Percentiles rank a stretch among this genome's conserved stretches.
These are phyloP conservation scores for Spathaspora boniae DNA, from an alignment of 805 yeast genomes.

Conservation along the genomic window DNA sequence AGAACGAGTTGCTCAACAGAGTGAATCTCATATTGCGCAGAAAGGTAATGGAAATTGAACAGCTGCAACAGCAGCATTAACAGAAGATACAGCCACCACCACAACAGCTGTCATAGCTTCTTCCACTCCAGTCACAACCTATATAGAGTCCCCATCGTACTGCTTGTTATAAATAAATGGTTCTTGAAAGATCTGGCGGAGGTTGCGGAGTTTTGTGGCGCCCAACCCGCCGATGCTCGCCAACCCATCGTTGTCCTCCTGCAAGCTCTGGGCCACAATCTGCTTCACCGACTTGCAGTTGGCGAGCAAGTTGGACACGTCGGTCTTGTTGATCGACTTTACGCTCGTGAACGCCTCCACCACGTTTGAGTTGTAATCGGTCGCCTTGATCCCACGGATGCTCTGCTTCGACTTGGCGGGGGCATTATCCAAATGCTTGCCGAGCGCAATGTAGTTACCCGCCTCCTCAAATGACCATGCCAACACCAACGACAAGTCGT, in stretches of 20 bases:
- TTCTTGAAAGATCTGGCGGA: conserved; percentile 41
- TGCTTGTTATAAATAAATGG: conserved; percentile 48
- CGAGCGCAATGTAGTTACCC: conserved; percentile 38
- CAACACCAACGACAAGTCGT: conserved; percentile 46
- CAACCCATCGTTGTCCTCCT: conserved; percentile 19
- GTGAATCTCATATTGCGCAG: conserved; percentile 57
- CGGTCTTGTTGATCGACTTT: conserved; percentile 50
- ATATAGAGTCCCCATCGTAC: conserved; percentile 15
- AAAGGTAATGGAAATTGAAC: conserved; percentile 47
- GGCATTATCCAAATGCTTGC: conserved; percentile 35
- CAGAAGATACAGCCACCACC: not conserved
- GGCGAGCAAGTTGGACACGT: conserved; percentile 48
- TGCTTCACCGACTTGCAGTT: conserved; percentile 44
- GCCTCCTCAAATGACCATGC: conserved; percentile 54
- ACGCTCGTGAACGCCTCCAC: conserved; percentile 45
- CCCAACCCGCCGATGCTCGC: conserved; percentile 47
- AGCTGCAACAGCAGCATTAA: conserved; percentile 20
- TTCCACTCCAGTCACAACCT: not conserved
- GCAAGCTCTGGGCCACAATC: conserved; percentile 31
- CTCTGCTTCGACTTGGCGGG: conserved; percentile 22
- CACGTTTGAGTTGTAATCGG: conserved; percentile 43
- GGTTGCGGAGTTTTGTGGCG: conserved; percentile 38
- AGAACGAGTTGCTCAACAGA: conserved; percentile 58
- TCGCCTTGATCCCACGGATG: conserved; percentile 43
- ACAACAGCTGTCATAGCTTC: not conserved